phyloP scores from a whole-genome alignment of 2,329 filamentous ascomycete species.

The Myriosclerotinia scirpicola region DNA sequence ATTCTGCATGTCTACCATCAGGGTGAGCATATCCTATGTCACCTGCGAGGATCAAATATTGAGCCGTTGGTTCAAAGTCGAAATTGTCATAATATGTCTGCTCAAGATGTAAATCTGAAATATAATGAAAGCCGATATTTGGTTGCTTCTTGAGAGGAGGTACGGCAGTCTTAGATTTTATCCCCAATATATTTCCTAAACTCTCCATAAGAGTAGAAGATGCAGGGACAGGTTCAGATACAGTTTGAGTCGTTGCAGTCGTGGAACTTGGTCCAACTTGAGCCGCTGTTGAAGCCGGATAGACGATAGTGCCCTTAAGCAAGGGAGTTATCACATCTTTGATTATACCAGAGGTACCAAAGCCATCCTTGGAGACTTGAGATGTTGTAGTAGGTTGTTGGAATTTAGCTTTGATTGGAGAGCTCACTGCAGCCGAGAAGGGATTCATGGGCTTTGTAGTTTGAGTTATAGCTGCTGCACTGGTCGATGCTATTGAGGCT shows the following conservation, averaged over 20 bases:
- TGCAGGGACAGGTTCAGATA: no score
- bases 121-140: constrained; percentile 7
- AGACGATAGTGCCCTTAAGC: background rate
- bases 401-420: background rate
- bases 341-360: background rate
- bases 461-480: background rate
- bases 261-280: no score
- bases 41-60: constrained; percentile 2
- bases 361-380: background rate
- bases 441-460: background rate
- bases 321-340: background rate
- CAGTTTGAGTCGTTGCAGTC: no score
- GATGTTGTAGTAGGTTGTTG: background rate
- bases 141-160: background rate
- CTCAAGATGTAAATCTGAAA: constrained; percentile 18
- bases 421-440: background rate
- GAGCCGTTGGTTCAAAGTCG: background rate
- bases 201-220: no score
- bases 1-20: background rate
- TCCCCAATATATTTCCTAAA: no score
- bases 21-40: background rate
- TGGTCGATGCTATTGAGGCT: background rate
- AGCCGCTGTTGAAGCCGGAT: background rate
- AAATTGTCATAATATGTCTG: background rate
- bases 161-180: no score